Conservation (phyloP, 306 rosid species). For the Rosa lucieae region DNA sequence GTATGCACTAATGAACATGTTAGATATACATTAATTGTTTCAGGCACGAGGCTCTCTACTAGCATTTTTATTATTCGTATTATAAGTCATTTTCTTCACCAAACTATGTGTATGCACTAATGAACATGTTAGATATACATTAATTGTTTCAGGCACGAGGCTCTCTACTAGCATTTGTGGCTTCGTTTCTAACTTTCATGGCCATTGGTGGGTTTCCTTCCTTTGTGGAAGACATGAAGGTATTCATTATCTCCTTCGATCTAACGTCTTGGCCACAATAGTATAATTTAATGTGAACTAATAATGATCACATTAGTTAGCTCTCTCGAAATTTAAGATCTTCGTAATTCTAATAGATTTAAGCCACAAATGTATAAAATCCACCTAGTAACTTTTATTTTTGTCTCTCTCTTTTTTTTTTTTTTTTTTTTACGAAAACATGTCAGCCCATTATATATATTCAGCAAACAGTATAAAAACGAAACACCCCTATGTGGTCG, state of each 20-base stretch:
- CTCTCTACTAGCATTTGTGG: conserved; percentile 47
- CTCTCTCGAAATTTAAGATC: neutral
- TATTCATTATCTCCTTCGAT: neutral
- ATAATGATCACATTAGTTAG: neutral
- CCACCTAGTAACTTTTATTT: too few species aligned
- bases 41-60: conserved; percentile 70
- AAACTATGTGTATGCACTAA: too few species aligned
- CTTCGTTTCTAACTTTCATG: conserved; percentile 64
- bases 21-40: neutral
- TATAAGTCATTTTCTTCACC: too few species aligned
- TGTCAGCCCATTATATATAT: too few species aligned
- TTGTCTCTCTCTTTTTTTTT: too few species aligned
- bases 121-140: neutral
- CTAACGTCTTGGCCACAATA: neutral
- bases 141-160: conserved; percentile 54
- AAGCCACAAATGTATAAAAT: too few species aligned
- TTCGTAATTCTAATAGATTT: too few species aligned
- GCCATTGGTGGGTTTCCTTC: conserved; percentile 76
- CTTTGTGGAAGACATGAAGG: conserved; percentile 10
- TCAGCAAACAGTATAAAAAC: too few species aligned
- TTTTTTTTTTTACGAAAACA: too few species aligned
- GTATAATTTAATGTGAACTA: neutral
- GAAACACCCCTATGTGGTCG: too few species aligned
- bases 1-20: neutral
- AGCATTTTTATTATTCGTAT: conserved; percentile 25